phyloP scores from a whole-genome alignment of 805 yeast species.

The Maudiozyma bulderi region DNA sequence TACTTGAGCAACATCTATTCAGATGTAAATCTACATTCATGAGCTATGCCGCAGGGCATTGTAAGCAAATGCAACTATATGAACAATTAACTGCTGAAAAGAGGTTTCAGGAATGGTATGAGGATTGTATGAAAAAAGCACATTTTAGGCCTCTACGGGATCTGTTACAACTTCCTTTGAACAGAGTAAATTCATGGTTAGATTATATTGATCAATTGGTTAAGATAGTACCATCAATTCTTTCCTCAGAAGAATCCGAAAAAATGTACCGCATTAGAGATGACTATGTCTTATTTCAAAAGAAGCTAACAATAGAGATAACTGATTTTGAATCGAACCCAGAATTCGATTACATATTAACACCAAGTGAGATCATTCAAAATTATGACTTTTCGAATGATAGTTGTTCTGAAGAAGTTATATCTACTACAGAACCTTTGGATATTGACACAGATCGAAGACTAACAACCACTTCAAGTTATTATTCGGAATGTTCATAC shows the following conservation, averaged over 20 bases:
- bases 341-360: conserved; percentile 17
- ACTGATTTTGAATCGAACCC: conserved; percentile 13
- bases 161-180: conserved; percentile 27
- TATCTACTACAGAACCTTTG: not conserved
- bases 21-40: conserved; percentile 29
- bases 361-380: conserved; percentile 25
- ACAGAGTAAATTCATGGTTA: conserved; percentile 23
- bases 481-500: not conserved
- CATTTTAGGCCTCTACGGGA: conserved; percentile 24
- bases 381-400: conserved; percentile 9
- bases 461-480: conserved; percentile 5
- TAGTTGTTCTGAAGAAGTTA: not conserved
- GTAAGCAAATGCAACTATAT: conserved; percentile 24
- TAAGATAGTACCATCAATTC: not conserved
- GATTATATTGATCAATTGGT: conserved; percentile 6
- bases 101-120: conserved; percentile 28
- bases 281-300: conserved; percentile 10
- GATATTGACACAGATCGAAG: not conserved
- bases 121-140: conserved; percentile 24
- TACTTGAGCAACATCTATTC: conserved; percentile 25
- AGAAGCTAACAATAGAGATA: conserved; percentile 10
- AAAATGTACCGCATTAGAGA: conserved; percentile 3
- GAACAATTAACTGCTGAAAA: conserved; percentile 12
- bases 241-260: not conserved
- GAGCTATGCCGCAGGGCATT: conserved; percentile 27